phyloP scores from a whole-genome alignment of 305 asterid species.

The Fraxinus greggii region DNA sequence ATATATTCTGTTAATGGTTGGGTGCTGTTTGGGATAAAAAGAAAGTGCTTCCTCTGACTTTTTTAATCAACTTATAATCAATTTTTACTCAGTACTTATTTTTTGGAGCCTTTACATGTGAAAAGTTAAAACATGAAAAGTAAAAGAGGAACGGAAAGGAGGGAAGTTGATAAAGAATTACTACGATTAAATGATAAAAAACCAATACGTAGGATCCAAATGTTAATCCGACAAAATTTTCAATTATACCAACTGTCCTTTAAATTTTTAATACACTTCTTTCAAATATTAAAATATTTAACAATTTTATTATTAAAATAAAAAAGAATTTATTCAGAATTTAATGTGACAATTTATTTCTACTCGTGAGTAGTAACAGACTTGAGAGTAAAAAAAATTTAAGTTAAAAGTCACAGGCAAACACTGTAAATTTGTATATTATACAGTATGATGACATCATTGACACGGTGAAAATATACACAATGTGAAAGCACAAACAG shows the following conservation, averaged over 20 bases:
- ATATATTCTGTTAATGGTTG: neutral
- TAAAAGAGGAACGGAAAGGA: too few species aligned
- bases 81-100: too few species aligned
- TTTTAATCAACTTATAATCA: neutral
- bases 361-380: neutral
- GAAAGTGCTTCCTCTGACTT: neutral
- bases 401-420: neutral
- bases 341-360: too few species aligned
- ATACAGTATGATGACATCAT: neutral
- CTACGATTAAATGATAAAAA: neutral
- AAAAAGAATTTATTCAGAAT: too few species aligned
- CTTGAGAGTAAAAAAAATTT: neutral
- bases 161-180: neutral
- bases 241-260: too few species aligned
- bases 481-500: constrained; percentile 30
- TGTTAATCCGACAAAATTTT: neutral
- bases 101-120: too few species aligned
- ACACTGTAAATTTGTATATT: neutral
- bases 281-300: too few species aligned
- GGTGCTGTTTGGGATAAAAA: neutral
- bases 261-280: too few species aligned
- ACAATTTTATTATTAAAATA: too few species aligned
- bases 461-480: neutral
- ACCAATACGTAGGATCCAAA: neutral
- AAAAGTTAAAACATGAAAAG: too few species aligned